Evolutionary conservation across 306 rosid genomes (phyloP).

Genomic region (Alnus rubra): DNA sequence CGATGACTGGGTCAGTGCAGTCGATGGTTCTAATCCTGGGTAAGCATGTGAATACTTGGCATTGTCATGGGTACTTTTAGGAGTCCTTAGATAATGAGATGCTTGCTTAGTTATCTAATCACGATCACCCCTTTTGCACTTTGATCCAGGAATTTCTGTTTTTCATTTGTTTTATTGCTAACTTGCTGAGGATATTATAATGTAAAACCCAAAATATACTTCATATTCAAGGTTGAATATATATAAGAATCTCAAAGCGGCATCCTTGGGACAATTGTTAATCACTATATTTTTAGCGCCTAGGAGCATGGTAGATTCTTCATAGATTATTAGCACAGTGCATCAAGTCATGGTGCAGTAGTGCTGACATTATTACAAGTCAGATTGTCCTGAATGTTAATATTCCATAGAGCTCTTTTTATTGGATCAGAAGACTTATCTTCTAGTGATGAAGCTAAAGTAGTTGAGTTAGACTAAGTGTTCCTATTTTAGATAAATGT

Average conservation of each 20-base stretch:
- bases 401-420: background rate
- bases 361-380: background rate
- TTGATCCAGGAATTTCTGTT: constrained; percentile 6
- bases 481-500: too few relatives aligned
- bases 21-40: constrained; percentile 88
- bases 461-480: too few relatives aligned
- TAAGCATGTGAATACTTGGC: constrained; percentile 38
- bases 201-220: background rate
- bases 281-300: background rate
- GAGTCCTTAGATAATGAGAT: background rate
- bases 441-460: too few relatives aligned
- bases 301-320: background rate
- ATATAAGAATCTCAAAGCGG: background rate
- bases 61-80: background rate
- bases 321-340: background rate
- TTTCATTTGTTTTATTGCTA: background rate
- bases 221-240: background rate
- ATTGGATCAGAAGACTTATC: too few relatives aligned
- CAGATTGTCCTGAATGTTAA: background rate
- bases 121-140: background rate
- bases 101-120: background rate
- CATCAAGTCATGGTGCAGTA: background rate
- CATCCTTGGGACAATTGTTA: background rate
- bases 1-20: constrained; percentile 96
- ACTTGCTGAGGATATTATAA: background rate